A percentile compares a stretch with the other conserved stretches of the same genome.
Conservation (phyloP, 1,284 basidiomycete species). For the Psilocybe mexicana region DNA sequence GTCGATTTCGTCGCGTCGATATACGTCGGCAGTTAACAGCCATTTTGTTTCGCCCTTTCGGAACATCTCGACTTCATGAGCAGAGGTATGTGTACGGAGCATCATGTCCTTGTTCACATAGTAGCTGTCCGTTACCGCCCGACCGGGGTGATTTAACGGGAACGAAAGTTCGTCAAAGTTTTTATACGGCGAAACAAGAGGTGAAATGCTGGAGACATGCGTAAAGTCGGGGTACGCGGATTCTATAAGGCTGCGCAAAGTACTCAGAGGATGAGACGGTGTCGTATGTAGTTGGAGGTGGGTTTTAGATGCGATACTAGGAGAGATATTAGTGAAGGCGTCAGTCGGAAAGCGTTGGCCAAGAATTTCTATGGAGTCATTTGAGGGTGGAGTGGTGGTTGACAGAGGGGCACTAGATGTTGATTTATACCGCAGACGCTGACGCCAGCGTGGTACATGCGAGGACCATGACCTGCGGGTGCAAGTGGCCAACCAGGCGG, state of each 20-base stretch:
- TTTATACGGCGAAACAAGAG: conserved; percentile 86
- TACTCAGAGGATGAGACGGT: conserved; percentile 83
- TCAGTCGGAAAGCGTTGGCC: conserved; percentile 71
- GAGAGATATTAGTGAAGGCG: conserved; percentile 82
- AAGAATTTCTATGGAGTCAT: conserved; percentile 45
- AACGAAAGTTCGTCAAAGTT: conserved; percentile 99
- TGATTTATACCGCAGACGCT: conserved; percentile 3
- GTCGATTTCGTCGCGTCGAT: conserved; percentile 98
- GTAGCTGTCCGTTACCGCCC: conserved; percentile 90
- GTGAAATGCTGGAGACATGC: conserved; percentile 74
- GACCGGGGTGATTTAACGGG: conserved; percentile 90
- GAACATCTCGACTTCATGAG: conserved; percentile 96
- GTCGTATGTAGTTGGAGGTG: conserved; percentile 73
- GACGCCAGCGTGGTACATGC: background rate
- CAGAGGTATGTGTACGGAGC: conserved; percentile 96
- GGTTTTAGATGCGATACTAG: conserved; percentile 80
- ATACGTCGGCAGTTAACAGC: conserved; percentile 98
- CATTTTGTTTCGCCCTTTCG: conserved; percentile 75
- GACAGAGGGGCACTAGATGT: conserved; percentile 6
- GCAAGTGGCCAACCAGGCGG: conserved; percentile 10
- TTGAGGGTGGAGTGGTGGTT: conserved; percentile 7
- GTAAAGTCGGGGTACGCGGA: conserved; percentile 75
- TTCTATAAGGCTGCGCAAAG: conserved; percentile 86
- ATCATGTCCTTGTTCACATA: conserved; percentile 91
- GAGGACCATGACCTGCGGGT: conserved; percentile 10